Base-by-base conservation (phyloP, 805 yeast genomes). In the Spathaspora gorwiae region DNA sequence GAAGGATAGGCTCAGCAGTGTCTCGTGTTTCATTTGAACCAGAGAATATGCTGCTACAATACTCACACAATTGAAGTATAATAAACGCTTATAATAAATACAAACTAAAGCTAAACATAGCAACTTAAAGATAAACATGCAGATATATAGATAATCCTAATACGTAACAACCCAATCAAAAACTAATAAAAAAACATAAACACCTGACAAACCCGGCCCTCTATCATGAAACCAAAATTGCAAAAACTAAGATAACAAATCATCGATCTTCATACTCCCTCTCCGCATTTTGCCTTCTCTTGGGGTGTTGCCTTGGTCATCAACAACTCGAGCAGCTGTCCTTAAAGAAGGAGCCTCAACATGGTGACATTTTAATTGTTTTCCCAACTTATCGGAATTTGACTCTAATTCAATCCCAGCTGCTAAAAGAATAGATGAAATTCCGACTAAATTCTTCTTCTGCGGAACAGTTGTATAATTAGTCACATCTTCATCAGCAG, bases 391-490 rank as follows among this genome's bases (percentile, higher is more conserved):
- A 29, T 10, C 30, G 12, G 2, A 24, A 29, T 29, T 29, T 29
- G 32, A 29, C 3, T 29, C 32, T 11, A 29, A 9, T 29, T 29
- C 32, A 29, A 29, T 29, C 12, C 32, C 32, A 29, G 32, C 32
- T 5, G 69, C 71, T 35, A 59, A 49, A 14, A 66, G 49, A 14
- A 66, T 60, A 6, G 69, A 58, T n/a, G 59, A 54, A 19, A 65
- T 64, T 3, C 69, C 69, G 37, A 31, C 32, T 29, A 29, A 11
- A 9, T 35, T 35, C 10, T 9, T 35, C 37, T 35, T 35, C 11
- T 14, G 6, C 12, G 50, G 42, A 12, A 32, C n/a, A 26, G 35
- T 12, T 15, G 47, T 39, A 39, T 42, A 44, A 41, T 42, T 44
- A 5, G 40, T 44, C 7, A 32, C 37, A 30, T 37, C 46, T 26